phyloP scores from a whole-genome alignment of 2,329 filamentous ascomycete species.

The Penicillium sp. region DNA sequence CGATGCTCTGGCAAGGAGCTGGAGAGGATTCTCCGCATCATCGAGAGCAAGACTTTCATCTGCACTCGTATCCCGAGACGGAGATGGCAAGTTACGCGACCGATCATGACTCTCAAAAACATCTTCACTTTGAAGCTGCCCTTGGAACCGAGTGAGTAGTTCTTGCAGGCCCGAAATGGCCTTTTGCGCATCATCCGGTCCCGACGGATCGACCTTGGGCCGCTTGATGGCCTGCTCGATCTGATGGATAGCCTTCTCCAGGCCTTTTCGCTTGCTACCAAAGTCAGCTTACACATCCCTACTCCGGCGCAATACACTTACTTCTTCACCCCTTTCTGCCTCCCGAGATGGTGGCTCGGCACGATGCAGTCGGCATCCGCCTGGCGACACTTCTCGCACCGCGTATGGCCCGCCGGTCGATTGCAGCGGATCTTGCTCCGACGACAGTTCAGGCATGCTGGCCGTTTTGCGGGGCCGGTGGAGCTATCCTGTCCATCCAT shows the following conservation, averaged over 20 bases:
- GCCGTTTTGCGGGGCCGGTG: conserved; percentile 28
- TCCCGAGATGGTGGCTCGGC: conserved; percentile 69
- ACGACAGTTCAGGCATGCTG: conserved; percentile 64
- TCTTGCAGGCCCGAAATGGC: conserved; percentile 48
- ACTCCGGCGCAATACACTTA: conserved; percentile 29
- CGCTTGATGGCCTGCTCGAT: conserved; percentile 68
- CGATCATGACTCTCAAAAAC: conserved; percentile 33
- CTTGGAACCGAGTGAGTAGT: conserved; percentile 51
- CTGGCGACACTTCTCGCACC: conserved; percentile 62
- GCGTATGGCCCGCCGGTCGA: conserved; percentile 50
- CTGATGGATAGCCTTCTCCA: conserved; percentile 72
- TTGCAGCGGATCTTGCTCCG: conserved; percentile 68
- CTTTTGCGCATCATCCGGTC: conserved; percentile 45
- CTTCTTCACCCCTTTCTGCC: conserved; percentile 77
- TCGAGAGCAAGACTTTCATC: conserved; percentile 62
- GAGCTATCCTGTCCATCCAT: conserved; percentile 15
- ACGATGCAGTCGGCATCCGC: conserved; percentile 62
- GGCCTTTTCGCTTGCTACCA: conserved; percentile 66
- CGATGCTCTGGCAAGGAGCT: conserved; percentile 70
- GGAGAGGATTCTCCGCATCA: conserved; percentile 72
- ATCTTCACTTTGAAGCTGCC: conserved; percentile 32
- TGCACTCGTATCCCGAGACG: conserved; percentile 24
- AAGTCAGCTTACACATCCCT: conserved; percentile 11
- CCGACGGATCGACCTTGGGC: conserved; percentile 48
- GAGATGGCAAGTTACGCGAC: conserved; percentile 19